Evolutionary conservation across 1,139 yeast species (phyloP), one percentile per base, ranked within the genome.

Genomic region (Blastobotrys malaysiensis): DNA sequence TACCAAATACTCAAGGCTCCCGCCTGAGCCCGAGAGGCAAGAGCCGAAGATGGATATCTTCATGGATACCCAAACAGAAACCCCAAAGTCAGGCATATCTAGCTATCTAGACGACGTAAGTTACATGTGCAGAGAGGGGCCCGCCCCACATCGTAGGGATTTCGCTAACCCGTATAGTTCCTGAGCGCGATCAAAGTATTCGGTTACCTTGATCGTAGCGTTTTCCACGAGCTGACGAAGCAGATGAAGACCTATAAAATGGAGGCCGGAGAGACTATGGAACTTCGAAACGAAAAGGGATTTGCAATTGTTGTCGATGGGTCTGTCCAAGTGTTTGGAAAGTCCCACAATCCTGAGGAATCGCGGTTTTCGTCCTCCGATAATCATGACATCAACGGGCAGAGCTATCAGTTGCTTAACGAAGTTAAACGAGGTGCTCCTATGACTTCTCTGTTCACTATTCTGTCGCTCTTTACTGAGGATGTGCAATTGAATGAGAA

Each of bases 261-360:
- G 46, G 83, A 84, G 36, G 78, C 81, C 7, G 95, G 90, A 47
- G 98, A 93, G 67, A 77, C 86, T 3, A 71, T 93, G 45, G 78
- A 82, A 51, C 71, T 91, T 49, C 87, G 86, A 60, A 93, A 87
- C 55, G 78, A 83, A 18, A 73, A 86, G 21, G 98, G 98, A 0
- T 90, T 93, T 65, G 84, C 93, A 46, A 86, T 93, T 50, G 96
- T 93, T n/a, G 96, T 91, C 0, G 98, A 91, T 63, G 99, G 99
- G 0, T 79, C 83, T 9, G 81, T 91, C 48, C 91, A 88, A 62
- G 88, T 93, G 0, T 90, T 82, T 66, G 83, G 87, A 52, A 81
- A 80, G 58, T 72, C 83, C 11, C 48, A 47, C 5, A 45, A n/a
- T 13, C 22, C 27, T 77, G 62, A 26, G 26, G 45, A 45, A 11